Evolutionary conservation across 2,329 filamentous ascomycete species (phyloP), one percentile per base, ranked within the genome.

Genomic region (Sporothrix sp.): DNA sequence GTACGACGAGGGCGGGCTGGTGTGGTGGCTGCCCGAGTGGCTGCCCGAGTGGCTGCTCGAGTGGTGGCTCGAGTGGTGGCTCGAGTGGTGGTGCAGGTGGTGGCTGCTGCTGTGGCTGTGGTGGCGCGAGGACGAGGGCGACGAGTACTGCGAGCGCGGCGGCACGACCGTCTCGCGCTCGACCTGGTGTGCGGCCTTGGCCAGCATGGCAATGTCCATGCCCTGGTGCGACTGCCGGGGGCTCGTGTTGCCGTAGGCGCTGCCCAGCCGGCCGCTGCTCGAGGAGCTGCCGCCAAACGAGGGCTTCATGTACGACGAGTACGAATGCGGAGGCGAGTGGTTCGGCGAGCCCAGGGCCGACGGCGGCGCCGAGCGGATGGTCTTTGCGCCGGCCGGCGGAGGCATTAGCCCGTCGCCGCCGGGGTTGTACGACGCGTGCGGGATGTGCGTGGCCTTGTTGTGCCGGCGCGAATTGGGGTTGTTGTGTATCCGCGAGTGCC

Each of bases 401-500:
- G 82, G 78, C 81, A 94, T 90, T 79, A 89, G 85, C 58, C 71
- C 74, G 68, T 82, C 67, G 66, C 70, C 68, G 55, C 71, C 69
- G 59, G 76, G 66, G 51, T 71, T 68, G 50, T 69, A 68, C 57
- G 71, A 63, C 33, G 63, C 61, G 54, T 72, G 67, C 51, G 71
- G 68, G 51, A 73, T 68, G 28, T 61, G 59, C 58, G 76, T 73
- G 25, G 68, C 81, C 74, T 95, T 95, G 75, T 95, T 94, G 58
- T 88, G 90, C 63, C 91, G 77, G 64, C 93, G 79, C 52, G 90
- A 96, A 75, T 97, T 97, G 53, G 93, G 91, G 71, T 97, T 98
- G 80, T 87, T 96, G 79, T 98, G 91, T 72, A 98, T 98, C 66
- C 91, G 81, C 65, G 91, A 96, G 71, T 98, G 91, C 55, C 91